A percentile compares a stretch with the other conserved stretches of the same genome.
Evolutionary conservation across 257 asterid species (phyloP).

Genomic region (Lithospermum erythrorhizon): DNA sequence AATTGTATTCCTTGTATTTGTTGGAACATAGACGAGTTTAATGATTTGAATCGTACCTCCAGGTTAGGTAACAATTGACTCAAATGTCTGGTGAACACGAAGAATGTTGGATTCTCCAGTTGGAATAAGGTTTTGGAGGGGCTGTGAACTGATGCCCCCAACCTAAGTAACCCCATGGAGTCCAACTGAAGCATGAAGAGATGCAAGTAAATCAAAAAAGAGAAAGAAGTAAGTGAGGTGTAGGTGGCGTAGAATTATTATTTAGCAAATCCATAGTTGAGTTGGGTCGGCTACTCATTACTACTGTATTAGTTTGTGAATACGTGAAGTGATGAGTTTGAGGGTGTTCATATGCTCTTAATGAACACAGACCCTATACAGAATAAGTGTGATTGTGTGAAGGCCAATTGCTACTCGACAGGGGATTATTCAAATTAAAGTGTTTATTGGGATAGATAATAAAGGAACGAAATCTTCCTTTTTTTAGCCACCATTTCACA

Average conservation of each 20-base stretch:
- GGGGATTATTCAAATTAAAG: neutral
- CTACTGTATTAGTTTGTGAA: slow-evolving; percentile 31
- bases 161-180: slow-evolving; percentile 47
- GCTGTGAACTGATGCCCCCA: slow-evolving; percentile 49
- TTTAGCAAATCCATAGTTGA: slow-evolving; percentile 23
- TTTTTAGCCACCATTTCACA: slow-evolving; percentile 1
- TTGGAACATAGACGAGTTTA: neutral
- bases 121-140: slow-evolving; percentile 60
- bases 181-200: slow-evolving; percentile 26
- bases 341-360: slow-evolving; percentile 26
- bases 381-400: neutral
- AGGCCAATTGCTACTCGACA: neutral
- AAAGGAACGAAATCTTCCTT: neutral
- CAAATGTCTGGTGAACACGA: slow-evolving; percentile 14
- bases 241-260: slow-evolving; percentile 18
- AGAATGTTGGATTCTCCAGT: slow-evolving; percentile 25
- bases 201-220: slow-evolving; percentile 12
- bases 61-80: slow-evolving; percentile 18
- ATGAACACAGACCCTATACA: slow-evolving; percentile 11
- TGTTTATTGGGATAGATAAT: too few species aligned
- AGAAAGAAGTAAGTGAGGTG: slow-evolving; percentile 24
- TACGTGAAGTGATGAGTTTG: slow-evolving; percentile 21
- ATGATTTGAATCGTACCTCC: neutral
- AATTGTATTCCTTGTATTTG: too few species aligned
- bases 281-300: slow-evolving; percentile 16